phyloP scores from a whole-genome alignment of 2,329 filamentous ascomycete genomes.

The Calonectria ilicicola region DNA sequence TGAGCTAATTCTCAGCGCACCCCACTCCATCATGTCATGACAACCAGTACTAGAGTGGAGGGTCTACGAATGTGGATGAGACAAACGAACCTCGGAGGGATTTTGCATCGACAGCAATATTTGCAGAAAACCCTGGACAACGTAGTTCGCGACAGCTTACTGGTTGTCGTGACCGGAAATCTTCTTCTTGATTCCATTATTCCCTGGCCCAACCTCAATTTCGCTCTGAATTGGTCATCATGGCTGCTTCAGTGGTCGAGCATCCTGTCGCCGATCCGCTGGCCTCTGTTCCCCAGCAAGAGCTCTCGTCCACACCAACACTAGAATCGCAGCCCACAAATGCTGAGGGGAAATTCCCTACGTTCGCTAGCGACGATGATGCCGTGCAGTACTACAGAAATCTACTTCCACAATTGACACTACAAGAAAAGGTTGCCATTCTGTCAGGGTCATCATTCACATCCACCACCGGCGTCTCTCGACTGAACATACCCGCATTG shows the following conservation, averaged over 20 bases:
- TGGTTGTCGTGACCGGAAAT: not conserved
- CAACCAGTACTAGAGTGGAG: not conserved
- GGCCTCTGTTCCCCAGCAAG: not conserved
- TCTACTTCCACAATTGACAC: not conserved
- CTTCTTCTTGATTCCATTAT: not conserved
- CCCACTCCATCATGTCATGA: not conserved
- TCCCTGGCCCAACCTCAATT: not conserved
- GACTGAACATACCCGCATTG: not conserved
- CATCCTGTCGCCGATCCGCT: not conserved
- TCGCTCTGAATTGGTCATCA: not conserved
- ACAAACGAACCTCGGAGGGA: not conserved
- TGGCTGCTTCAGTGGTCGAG: not conserved
- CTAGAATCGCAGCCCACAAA: not conserved
- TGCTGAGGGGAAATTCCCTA: not conserved
- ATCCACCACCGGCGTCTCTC: not conserved
- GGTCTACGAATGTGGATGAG: not conserved
- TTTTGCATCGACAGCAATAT: not conserved
- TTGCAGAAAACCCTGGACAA: not conserved
- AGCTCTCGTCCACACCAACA: not conserved
- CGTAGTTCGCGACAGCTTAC: not conserved
- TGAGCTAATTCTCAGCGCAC: not conserved
- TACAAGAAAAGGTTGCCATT: not conserved
- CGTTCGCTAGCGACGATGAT: not conserved
- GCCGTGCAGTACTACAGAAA: not conserved
- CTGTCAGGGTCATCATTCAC: slow-evolving; percentile 4